Evolutionary conservation across 2,329 filamentous ascomycete genomes (phyloP).

Genomic region (Colletotrichum kahawae): DNA sequence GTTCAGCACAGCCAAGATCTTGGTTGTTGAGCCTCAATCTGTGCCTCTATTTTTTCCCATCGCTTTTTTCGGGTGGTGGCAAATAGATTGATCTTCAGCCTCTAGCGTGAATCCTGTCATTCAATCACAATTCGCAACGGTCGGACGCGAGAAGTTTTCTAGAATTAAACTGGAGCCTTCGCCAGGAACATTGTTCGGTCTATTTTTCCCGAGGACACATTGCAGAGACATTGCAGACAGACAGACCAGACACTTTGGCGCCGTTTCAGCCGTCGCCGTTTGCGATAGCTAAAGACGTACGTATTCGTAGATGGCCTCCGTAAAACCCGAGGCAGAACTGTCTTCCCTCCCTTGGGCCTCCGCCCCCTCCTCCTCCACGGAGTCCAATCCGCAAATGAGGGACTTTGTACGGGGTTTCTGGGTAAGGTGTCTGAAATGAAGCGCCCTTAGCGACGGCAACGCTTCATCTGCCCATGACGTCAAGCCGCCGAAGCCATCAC

Average conservation of each 20-base stretch:
- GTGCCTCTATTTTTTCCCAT: neutral
- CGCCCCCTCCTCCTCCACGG: neutral
- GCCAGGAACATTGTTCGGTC: neutral
- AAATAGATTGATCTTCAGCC: neutral
- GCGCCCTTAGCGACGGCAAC: conserved; percentile 13
- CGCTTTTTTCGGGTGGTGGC: neutral
- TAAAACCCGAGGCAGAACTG: neutral
- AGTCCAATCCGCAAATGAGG: neutral
- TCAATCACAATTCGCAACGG: neutral
- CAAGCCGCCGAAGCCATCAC: neutral
- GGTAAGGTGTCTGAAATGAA: conserved; percentile 19
- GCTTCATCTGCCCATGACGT: neutral
- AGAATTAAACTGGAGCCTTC: neutral
- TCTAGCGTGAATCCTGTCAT: neutral
- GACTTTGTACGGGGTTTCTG: neutral
- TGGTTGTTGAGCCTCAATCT: conserved; percentile 1
- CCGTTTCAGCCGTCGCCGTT: conserved; percentile 7
- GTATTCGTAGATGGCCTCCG: neutral
- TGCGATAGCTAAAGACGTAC: neutral
- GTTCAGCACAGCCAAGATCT: neutral
- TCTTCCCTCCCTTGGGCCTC: neutral
- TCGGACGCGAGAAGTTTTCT: neutral
- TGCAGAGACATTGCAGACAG: neutral
- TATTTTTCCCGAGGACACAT: neutral
- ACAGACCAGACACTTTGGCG: neutral